Percentiles rank a stretch among this genome's conserved stretches.
Evolutionary conservation across 83 land plant species (phyloP).

Genomic region (Thuja plicata): DNA sequence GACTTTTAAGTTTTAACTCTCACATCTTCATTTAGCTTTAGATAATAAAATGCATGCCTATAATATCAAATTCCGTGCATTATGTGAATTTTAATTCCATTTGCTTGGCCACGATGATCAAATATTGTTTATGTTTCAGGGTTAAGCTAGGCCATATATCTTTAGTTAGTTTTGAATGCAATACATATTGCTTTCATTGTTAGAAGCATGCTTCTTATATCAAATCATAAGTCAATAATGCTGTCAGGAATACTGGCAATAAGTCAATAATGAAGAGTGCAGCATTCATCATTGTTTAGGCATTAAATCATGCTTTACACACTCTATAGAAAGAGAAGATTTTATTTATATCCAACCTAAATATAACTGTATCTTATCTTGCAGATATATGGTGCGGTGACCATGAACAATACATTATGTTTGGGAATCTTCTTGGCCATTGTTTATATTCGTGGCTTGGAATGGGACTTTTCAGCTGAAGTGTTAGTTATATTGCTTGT

Average conservation of each 20-base stretch:
- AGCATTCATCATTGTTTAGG: not conserved
- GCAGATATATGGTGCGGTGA: slow-evolving; percentile 53
- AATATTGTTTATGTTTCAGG: not conserved
- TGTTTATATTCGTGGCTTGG: slow-evolving; percentile 37
- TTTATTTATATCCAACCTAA: not conserved
- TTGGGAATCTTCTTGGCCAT: slow-evolving; percentile 41
- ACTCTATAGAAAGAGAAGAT: not conserved
- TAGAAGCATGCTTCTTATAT: not conserved
- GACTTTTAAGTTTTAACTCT: not conserved
- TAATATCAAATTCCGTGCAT: not conserved
- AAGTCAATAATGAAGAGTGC: not conserved
- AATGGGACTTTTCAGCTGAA: slow-evolving; percentile 50
- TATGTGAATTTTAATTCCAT: not conserved
- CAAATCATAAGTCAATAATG: not conserved
- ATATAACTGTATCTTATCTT: not conserved
- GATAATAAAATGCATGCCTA: not conserved
- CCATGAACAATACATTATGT: slow-evolving; percentile 51
- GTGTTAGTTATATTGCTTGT: slow-evolving; percentile 41
- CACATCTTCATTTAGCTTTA: not conserved
- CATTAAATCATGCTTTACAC: not conserved
- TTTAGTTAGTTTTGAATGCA: not conserved
- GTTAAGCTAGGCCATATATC: not conserved
- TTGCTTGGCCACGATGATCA: not conserved
- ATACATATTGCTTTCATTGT: not conserved
- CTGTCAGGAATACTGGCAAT: not conserved